These are phyloP conservation scores for Dalbergia cochinchinensis DNA, from an alignment of 306 rosid species.

Conservation along the genomic window DNA sequence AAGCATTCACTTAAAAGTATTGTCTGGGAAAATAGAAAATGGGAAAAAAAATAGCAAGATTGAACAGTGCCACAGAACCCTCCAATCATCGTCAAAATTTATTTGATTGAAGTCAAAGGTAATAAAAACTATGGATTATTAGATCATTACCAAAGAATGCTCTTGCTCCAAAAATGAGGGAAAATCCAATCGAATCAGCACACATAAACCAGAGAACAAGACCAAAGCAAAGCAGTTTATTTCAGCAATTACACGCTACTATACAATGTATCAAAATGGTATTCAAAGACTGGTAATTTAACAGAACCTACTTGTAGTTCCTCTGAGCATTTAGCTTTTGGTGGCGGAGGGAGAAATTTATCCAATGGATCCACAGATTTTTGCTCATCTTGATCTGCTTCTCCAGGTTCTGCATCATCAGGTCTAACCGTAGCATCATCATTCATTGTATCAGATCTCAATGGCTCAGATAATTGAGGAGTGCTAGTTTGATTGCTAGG, in stretches of 20 bases:
- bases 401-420: slow-evolving; percentile 59
- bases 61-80: neutral
- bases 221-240: slow-evolving; percentile 15
- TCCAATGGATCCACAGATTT: slow-evolving; percentile 64
- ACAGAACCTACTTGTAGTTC: slow-evolving; percentile 80
- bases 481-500: slow-evolving; percentile 62
- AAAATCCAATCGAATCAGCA: neutral
- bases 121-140: neutral
- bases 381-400: slow-evolving; percentile 59
- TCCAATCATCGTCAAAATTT: neutral
- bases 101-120: neutral
- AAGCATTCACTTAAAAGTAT: neutral
- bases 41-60: neutral
- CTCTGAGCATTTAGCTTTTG: slow-evolving; percentile 78
- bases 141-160: slow-evolving; percentile 1
- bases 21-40: neutral
- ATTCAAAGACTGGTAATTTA: slow-evolving; percentile 26
- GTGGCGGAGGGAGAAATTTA: slow-evolving; percentile 82
- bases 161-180: neutral
- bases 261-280: slow-evolving; percentile 12
- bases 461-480: slow-evolving; percentile 62
- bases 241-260: slow-evolving; percentile 27
- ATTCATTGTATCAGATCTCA: slow-evolving; percentile 62
- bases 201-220: neutral
- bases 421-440: slow-evolving; percentile 49